Evolutionary conservation across 78 protist species (phyloP).

Genomic region (Dictyostelium intermedium): DNA sequence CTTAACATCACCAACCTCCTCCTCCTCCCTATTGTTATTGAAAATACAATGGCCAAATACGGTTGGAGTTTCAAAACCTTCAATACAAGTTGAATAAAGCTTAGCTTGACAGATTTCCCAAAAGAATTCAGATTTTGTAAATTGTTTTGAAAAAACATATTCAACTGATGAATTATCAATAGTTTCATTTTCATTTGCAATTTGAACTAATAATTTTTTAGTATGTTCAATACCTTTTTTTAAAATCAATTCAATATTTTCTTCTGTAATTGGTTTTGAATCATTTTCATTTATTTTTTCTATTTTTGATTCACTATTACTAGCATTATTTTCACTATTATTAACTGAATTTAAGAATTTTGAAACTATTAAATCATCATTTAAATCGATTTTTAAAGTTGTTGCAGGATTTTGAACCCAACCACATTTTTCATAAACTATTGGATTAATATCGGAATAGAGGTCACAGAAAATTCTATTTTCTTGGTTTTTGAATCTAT

Average conservation of each 20-base stretch:
- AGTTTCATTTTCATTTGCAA: neutral
- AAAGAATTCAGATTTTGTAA: neutral
- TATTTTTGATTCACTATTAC: too few relatives aligned
- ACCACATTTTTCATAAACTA: slow-evolving; percentile 63
- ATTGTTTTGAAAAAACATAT: neutral
- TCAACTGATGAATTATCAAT: neutral
- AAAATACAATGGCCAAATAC: neutral
- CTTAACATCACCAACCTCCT: neutral
- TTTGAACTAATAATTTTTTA: neutral
- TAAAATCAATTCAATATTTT: neutral
- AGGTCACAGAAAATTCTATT: slow-evolving; percentile 35
- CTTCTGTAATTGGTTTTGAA: neutral
- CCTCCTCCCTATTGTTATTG: too few relatives aligned
- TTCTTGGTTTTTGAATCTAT: neutral
- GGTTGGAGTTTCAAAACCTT: neutral
- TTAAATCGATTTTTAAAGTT: neutral
- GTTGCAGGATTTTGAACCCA: slow-evolving; percentile 17
- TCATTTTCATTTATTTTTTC: neutral
- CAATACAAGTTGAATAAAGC: neutral
- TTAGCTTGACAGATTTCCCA: slow-evolving; percentile 22
- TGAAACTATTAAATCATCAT: neutral
- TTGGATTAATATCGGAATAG: slow-evolving; percentile 54
- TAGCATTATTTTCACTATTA: neutral
- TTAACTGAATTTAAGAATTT: neutral
- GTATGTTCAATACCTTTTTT: neutral